Evolutionary conservation across 108 stramenopile species (phyloP).

Genomic region (Chaetoceros muelleri): DNA sequence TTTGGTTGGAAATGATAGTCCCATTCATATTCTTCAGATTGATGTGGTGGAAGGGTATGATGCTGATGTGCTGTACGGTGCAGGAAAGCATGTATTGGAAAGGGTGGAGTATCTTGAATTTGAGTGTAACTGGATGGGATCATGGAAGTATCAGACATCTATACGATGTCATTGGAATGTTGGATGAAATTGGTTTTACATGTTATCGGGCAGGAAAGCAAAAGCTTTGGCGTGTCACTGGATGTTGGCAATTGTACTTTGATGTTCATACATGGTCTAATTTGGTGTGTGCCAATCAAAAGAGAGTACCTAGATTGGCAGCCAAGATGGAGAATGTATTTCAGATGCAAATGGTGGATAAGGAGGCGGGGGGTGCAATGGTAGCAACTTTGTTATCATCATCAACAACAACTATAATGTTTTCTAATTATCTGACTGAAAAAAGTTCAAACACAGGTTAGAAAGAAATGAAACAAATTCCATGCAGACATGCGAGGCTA

Average conservation of each 20-base stretch:
- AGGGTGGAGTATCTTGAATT: slow-evolving; percentile 34
- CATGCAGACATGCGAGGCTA: too few relatives aligned
- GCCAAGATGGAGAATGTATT: slow-evolving; percentile 44
- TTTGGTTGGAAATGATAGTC: not conserved
- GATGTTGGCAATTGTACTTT: slow-evolving; percentile 20
- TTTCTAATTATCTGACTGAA: too few relatives aligned
- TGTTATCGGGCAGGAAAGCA: slow-evolving; percentile 42
- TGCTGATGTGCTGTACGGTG: slow-evolving; percentile 25
- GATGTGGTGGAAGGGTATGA: slow-evolving; percentile 43
- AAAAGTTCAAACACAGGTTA: too few relatives aligned
- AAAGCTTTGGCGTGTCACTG: slow-evolving; percentile 36
- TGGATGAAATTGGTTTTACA: slow-evolving; percentile 13
- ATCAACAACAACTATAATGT: too few relatives aligned
- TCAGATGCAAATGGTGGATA: slow-evolving; percentile 20
- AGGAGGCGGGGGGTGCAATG: too few relatives aligned
- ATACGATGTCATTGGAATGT: slow-evolving; percentile 4
- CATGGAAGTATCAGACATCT: slow-evolving; percentile 1
- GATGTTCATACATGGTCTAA: slow-evolving; percentile 47
- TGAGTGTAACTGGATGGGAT: slow-evolving; percentile 34
- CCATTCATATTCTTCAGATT: slow-evolving; percentile 27
- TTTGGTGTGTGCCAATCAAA: slow-evolving; percentile 53
- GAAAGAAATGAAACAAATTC: too few relatives aligned
- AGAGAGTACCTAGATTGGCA: slow-evolving; percentile 17
- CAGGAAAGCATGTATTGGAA: not conserved
- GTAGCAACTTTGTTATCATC: too few relatives aligned